phyloP scores from a whole-genome alignment of 2,329 filamentous ascomycete species.

The Arthrobotrys pseudoclavata region DNA sequence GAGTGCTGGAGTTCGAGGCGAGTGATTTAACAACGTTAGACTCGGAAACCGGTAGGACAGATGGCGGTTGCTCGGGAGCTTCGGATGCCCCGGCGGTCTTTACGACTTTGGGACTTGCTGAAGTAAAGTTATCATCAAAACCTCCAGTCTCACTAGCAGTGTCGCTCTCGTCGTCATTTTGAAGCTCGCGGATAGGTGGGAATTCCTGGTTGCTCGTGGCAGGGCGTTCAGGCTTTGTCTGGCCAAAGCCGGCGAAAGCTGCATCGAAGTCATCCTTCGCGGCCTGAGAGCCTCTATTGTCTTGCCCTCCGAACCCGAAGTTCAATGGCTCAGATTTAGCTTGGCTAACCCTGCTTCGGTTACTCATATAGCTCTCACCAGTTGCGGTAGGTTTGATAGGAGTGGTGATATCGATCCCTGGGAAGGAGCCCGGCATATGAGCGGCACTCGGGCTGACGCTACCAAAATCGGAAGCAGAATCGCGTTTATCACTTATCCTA shows the following conservation, averaged over 20 bases:
- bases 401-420: constrained; percentile 65
- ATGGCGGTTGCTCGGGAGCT: constrained; percentile 66
- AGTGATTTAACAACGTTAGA: constrained; percentile 65
- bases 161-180: constrained; percentile 86
- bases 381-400: constrained; percentile 70
- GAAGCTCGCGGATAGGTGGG: constrained; percentile 90
- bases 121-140: constrained; percentile 93
- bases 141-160: constrained; percentile 82
- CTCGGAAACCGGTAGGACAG: constrained; percentile 65
- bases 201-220: constrained; percentile 81
- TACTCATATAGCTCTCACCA: constrained; percentile 67
- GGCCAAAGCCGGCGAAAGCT: constrained; percentile 81
- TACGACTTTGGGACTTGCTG: constrained; percentile 68
- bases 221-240: constrained; percentile 69
- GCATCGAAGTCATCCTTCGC: constrained; percentile 86
- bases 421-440: constrained; percentile 69
- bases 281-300: constrained; percentile 64
- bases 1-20: constrained; percentile 63
- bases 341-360: constrained; percentile 67
- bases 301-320: constrained; percentile 64
- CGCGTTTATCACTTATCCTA: constrained; percentile 64
- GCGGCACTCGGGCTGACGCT: constrained; percentile 62
- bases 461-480: constrained; percentile 66
- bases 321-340: constrained; percentile 67
- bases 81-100: constrained; percentile 66